Conservation (phyloP, 106 monocot species). For the Ottelia alismoides region DNA sequence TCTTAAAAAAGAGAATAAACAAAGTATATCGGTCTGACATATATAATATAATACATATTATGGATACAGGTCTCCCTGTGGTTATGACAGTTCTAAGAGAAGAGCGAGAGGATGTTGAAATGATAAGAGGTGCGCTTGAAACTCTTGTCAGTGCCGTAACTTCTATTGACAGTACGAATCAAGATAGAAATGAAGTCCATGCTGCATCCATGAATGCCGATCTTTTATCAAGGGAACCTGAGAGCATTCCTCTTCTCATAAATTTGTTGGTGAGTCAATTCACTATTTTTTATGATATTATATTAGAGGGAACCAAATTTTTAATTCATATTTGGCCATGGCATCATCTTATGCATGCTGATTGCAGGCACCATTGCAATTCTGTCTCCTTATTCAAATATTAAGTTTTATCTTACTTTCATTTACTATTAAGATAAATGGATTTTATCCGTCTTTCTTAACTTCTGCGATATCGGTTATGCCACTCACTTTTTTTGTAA, state of each 20-base stretch:
- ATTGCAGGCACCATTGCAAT: background rate
- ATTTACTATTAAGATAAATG: background rate
- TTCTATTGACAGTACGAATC: slow-evolving; percentile 54
- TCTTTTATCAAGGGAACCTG: slow-evolving; percentile 82
- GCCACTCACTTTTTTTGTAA: too few species aligned
- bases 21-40: too few species aligned
- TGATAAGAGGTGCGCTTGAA: slow-evolving; percentile 82
- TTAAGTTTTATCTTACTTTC: background rate
- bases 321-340: too few species aligned
- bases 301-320: too few species aligned
- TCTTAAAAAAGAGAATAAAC: too few species aligned
- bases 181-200: slow-evolving; percentile 65
- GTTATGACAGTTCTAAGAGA: slow-evolving; percentile 76
- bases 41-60: too few species aligned
- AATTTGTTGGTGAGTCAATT: slow-evolving; percentile 69
- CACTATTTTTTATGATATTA: too few species aligned
- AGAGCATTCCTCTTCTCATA: slow-evolving; percentile 86
- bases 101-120: slow-evolving; percentile 89
- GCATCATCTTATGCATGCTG: too few species aligned
- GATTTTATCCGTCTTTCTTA: too few species aligned
- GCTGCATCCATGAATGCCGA: slow-evolving; percentile 86
- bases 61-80: slow-evolving; percentile 79
- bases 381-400: background rate
- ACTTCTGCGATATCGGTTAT: too few species aligned
- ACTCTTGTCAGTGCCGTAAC: slow-evolving; percentile 91